Evolutionary conservation across 108 stramenopile species (phyloP).

Genomic region (Cyclotella baltica): DNA sequence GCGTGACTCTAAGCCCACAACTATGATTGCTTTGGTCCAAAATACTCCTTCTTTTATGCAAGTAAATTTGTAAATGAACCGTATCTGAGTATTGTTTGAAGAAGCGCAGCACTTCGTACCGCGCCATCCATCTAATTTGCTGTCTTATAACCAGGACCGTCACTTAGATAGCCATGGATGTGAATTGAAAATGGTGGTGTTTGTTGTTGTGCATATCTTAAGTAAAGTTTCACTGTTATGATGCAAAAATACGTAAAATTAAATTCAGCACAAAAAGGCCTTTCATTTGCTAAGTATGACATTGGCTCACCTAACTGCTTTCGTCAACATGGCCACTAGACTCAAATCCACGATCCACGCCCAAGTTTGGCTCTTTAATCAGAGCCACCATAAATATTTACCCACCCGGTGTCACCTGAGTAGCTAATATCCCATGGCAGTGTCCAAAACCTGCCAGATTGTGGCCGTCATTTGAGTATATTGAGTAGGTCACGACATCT

Average conservation of each 20-base stretch:
- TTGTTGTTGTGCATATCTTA: constrained; percentile 32
- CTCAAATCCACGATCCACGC: constrained; percentile 39
- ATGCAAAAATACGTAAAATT: no score
- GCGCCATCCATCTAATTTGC: constrained; percentile 47
- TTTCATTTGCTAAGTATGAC: neutral
- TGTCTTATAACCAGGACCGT: constrained; percentile 68
- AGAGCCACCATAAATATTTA: constrained; percentile 17
- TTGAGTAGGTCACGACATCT: constrained; percentile 79
- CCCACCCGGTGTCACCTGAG: constrained; percentile 76
- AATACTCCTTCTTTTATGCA: constrained; percentile 48
- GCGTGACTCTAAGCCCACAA: constrained; percentile 58
- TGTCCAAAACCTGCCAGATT: constrained; percentile 42
- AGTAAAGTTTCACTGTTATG: constrained; percentile 73
- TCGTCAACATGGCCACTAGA: constrained; percentile 54
- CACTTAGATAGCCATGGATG: constrained; percentile 73
- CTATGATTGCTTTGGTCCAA: constrained; percentile 65
- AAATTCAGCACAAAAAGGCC: no score
- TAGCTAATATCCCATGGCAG: constrained; percentile 81
- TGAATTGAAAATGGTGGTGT: constrained; percentile 34
- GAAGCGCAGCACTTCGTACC: neutral
- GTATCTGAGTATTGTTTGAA: constrained; percentile 25
- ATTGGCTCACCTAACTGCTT: constrained; percentile 50
- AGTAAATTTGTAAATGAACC: constrained; percentile 18
- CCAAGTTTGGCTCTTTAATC: constrained; percentile 16
- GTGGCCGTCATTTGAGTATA: constrained; percentile 26